A percentile compares a stretch with the other conserved stretches of the same genome.
Evolutionary conservation across 192 early-diverging fungal genomes (phyloP).

Genomic region (Gryganskiella cystojenkinii): DNA sequence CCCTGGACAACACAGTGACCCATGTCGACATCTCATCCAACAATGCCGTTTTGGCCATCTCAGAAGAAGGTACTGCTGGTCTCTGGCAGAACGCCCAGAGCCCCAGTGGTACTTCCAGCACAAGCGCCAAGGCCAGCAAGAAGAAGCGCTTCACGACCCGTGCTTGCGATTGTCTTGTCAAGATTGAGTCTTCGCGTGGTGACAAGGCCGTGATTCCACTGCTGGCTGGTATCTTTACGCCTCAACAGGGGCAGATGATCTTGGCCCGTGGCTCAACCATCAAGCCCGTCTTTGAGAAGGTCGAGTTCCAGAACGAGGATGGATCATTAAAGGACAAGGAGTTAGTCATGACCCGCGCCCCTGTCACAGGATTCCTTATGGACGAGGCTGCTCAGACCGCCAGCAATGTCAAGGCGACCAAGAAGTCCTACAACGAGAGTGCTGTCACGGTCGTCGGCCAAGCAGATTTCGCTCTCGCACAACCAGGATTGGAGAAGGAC

Average conservation of each 20-base stretch:
- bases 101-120: slow-evolving; percentile 34
- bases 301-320: slow-evolving; percentile 55
- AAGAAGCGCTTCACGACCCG: slow-evolving; percentile 58
- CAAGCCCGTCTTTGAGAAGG: slow-evolving; percentile 64
- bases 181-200: slow-evolving; percentile 51
- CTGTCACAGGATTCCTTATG: slow-evolving; percentile 57
- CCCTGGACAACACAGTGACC: slow-evolving; percentile 58
- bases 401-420: slow-evolving; percentile 62
- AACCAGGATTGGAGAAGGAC: slow-evolving; percentile 20
- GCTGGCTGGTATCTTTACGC: slow-evolving; percentile 56
- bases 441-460: slow-evolving; percentile 56
- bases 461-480: slow-evolving; percentile 52
- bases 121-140: slow-evolving; percentile 51
- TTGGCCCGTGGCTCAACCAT: slow-evolving; percentile 62
- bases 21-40: slow-evolving; percentile 58
- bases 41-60: slow-evolving; percentile 59
- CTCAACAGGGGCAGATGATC: slow-evolving; percentile 49
- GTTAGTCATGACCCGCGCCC: slow-evolving; percentile 36
- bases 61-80: slow-evolving; percentile 63
- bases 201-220: slow-evolving; percentile 56
- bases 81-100: slow-evolving; percentile 61
- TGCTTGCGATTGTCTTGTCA: slow-evolving; percentile 56
- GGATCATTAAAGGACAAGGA: slow-evolving; percentile 45
- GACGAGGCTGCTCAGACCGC: slow-evolving; percentile 59
- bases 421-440: slow-evolving; percentile 66